Conservation (phyloP, 2,329 filamentous ascomycete genomes). For the Fusarium sp. region DNA sequence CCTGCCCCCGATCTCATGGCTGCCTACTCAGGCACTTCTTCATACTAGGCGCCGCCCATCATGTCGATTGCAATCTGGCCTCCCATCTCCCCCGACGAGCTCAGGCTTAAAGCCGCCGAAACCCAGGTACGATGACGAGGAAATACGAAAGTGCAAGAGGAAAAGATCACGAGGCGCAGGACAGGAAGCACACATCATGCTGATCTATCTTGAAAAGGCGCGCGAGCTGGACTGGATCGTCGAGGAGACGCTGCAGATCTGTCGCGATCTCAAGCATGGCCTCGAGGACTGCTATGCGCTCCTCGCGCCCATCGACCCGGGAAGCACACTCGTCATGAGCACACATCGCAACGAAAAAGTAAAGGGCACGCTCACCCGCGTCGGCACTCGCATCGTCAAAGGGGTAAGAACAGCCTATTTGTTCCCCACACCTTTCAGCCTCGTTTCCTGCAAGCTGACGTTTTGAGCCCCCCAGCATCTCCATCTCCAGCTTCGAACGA, state of each 20-base stretch:
- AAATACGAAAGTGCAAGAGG: not conserved
- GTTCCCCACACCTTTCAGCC: not conserved
- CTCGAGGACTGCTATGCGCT: constrained; percentile 91
- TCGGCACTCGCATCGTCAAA: constrained; percentile 92
- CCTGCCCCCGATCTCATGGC: constrained; percentile 40
- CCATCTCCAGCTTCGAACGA: constrained; percentile 79
- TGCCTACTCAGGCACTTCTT: constrained; percentile 30
- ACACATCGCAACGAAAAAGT: constrained; percentile 88
- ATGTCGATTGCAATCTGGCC: constrained; percentile 73
- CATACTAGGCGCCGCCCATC: constrained; percentile 23
- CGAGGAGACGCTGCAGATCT: constrained; percentile 60
- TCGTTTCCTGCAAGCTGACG: constrained; percentile 18
- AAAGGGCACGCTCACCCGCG: constrained; percentile 91
- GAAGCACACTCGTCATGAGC: constrained; percentile 89
- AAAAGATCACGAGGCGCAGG: not conserved
- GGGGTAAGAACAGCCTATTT: constrained; percentile 68
- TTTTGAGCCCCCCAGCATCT: constrained; percentile 67
- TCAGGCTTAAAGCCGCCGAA: constrained; percentile 62
- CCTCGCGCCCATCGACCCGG: constrained; percentile 84
- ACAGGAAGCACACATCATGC: constrained; percentile 34
- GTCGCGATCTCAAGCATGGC: constrained; percentile 68
- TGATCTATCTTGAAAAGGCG: constrained; percentile 51
- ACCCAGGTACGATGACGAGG: constrained; percentile 59
- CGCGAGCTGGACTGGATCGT: constrained; percentile 69
- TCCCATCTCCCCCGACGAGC: constrained; percentile 61